Percentiles rank a stretch among this genome's conserved stretches.
Conservation (phyloP, 106 monocot species). For the Triglochin maritima region DNA sequence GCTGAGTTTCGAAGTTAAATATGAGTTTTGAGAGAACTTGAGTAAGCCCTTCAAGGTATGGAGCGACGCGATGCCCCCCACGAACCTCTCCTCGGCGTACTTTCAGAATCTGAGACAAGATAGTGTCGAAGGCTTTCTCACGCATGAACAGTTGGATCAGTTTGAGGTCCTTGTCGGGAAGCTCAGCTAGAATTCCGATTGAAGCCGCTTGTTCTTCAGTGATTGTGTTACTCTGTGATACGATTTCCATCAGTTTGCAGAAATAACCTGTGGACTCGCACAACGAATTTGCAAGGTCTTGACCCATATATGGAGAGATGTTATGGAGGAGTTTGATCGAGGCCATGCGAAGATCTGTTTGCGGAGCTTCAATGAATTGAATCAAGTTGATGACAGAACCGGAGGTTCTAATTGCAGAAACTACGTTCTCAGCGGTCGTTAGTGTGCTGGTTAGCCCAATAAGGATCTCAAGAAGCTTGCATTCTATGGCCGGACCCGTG, state of each 20-base stretch:
- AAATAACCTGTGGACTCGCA: conserved; percentile 45
- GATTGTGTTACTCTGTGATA: conserved; percentile 44
- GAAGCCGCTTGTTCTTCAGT: conserved; percentile 86
- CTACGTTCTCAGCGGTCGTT: conserved; percentile 34
- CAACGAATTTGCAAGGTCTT: conserved; percentile 60
- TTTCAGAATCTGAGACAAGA: conserved; percentile 38
- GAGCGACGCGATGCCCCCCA: conserved; percentile 38
- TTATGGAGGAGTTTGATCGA: conserved; percentile 73
- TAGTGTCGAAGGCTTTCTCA: conserved; percentile 45
- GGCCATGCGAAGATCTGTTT: conserved; percentile 56
- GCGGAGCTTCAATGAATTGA: conserved; percentile 80
- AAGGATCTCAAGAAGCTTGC: conserved; percentile 78
- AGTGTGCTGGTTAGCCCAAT: conserved; percentile 66
- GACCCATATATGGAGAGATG: conserved; percentile 65
- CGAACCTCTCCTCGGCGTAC: conserved; percentile 44
- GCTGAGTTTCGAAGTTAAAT: conserved; percentile 32
- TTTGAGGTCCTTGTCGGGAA: conserved; percentile 51
- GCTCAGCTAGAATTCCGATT: conserved; percentile 54
- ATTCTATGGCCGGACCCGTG: conserved; percentile 77
- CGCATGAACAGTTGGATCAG: conserved; percentile 46
- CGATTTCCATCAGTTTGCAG: conserved; percentile 38
- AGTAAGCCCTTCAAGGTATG: conserved; percentile 61
- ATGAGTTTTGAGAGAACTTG: conserved; percentile 56
- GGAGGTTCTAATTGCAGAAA: conserved; percentile 71
- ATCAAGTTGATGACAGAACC: conserved; percentile 74